Conservation (phyloP, 192 early-diverging fungal species). For the Coemansia umbellata region DNA sequence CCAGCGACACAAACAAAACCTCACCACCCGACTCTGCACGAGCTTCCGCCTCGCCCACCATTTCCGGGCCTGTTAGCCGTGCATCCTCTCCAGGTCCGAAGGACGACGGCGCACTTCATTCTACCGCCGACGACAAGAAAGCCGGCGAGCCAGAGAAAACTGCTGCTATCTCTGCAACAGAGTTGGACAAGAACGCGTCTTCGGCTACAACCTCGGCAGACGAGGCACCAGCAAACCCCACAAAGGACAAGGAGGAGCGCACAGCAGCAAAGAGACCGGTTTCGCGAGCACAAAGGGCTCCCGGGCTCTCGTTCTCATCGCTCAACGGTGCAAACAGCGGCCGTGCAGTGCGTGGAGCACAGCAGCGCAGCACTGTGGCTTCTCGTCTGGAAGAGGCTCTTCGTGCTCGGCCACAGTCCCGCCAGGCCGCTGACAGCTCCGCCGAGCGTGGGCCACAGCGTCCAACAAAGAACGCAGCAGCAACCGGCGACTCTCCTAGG, state of each 20-base stretch:
- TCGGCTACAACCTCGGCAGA: neutral
- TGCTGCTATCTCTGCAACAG: neutral
- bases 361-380: slow-evolving; percentile 30
- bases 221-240: no score
- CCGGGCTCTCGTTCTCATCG: slow-evolving; percentile 42
- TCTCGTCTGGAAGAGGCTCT: slow-evolving; percentile 47
- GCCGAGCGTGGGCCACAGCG: slow-evolving; percentile 10
- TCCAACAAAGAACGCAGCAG: slow-evolving; percentile 2
- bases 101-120: neutral
- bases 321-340: slow-evolving; percentile 8
- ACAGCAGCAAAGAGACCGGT: no score
- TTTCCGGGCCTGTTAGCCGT: slow-evolving; percentile 14
- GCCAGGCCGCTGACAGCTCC: neutral
- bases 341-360: slow-evolving; percentile 26
- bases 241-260: neutral
- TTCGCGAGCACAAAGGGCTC: slow-evolving; percentile 15
- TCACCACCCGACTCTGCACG: slow-evolving; percentile 19
- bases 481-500: neutral
- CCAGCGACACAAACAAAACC: slow-evolving; percentile 2
- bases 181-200: neutral
- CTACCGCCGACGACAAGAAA: neutral
- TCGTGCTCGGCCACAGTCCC: slow-evolving; percentile 6
- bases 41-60: slow-evolving; percentile 25
- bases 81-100: slow-evolving; percentile 13
- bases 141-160: slow-evolving; percentile 5